A percentile compares a stretch with the other conserved stretches of the same genome.
Evolutionary conservation across 73 alveolate species (phyloP).

Genomic region (Paramecium bursaria): DNA sequence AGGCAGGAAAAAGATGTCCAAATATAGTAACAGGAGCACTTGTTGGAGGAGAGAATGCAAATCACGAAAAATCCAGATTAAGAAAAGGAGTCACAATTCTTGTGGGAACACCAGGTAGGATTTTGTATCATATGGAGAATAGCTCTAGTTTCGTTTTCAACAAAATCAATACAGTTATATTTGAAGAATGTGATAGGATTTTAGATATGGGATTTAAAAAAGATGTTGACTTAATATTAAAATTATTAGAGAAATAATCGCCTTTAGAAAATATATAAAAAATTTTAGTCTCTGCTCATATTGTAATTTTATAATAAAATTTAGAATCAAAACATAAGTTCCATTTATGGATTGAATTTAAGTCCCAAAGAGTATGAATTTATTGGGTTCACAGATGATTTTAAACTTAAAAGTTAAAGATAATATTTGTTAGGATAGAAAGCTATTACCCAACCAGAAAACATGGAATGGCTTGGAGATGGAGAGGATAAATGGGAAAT

Average conservation of each 20-base stretch:
- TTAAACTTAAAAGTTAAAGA: not conserved
- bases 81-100: slow-evolving; percentile 95
- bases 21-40: slow-evolving; percentile 57
- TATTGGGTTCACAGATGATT: slow-evolving; percentile 43
- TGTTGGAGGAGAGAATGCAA: slow-evolving; percentile 86
- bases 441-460: not conserved
- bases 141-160: slow-evolving; percentile 78
- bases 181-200: slow-evolving; percentile 97
- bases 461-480: slow-evolving; percentile 52
- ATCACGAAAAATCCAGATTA: slow-evolving; percentile 91
- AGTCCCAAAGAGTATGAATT: slow-evolving; percentile 35
- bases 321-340: slow-evolving; percentile 59
- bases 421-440: not conserved
- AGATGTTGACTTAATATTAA: slow-evolving; percentile 73
- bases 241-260: slow-evolving; percentile 7
- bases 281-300: slow-evolving; percentile 66
- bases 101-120: slow-evolving; percentile 97
- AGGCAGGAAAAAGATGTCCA: slow-evolving; percentile 73
- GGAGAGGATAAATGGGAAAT: slow-evolving; percentile 52
- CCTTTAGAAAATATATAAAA: slow-evolving; percentile 39
- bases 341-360: slow-evolving; percentile 13
- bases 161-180: slow-evolving; percentile 81
- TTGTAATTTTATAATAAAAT: no score
- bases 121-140: slow-evolving; percentile 90
- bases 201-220: slow-evolving; percentile 96